Evolutionary conservation across 2,329 filamentous ascomycete genomes (phyloP), one percentile per base, ranked within the genome.

Genomic region (Hypomyces rosellus): DNA sequence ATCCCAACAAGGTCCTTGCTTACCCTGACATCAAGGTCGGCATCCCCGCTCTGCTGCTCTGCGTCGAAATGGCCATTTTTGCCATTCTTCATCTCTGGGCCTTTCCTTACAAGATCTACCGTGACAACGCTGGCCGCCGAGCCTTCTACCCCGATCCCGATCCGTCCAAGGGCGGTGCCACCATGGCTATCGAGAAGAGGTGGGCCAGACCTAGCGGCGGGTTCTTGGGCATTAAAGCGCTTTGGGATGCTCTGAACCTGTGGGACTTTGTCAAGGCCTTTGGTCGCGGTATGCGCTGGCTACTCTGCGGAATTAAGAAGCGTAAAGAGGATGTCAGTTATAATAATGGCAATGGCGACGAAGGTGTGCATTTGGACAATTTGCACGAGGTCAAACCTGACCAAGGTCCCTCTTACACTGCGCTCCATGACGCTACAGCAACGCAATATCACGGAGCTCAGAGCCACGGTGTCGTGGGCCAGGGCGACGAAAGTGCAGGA

Each of bases 41-140:
- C 47, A 85, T 95, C 25, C 88, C 89, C 0, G 84, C 84, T 25
- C 70, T 92, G 46, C 73, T 95, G 11, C 80, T 93, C 20, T 91
- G 86, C 62, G 73, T 93, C 38, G 89, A 95, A 68, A 95, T 95
- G 89, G 81, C 87, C 8, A 70, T 88, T 30, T 95, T 95, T 61
- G 74, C 86, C 15, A 62, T 90, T 41, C 69, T 95, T 48, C 89
- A 95, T 65, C 69, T 93, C 14, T 95, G 84, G 75, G 88, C 90
- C 2, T 96, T 93, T 63, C 79, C 87, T 1, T 93, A 85, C 74
- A 76, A 76, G 50, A 83, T 82, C 1, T 96, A 95, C 66, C 72
- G 68, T 18, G 67, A 68, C 16, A 30, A 47, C 22, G 63, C 64
- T 25, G 70, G 73, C 16, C 74, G 69, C 46, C 59, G 64, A 33